phyloP scores from a whole-genome alignment of 495 filamentous ascomycete genomes.

The Chaetomidium leptoderma region DNA sequence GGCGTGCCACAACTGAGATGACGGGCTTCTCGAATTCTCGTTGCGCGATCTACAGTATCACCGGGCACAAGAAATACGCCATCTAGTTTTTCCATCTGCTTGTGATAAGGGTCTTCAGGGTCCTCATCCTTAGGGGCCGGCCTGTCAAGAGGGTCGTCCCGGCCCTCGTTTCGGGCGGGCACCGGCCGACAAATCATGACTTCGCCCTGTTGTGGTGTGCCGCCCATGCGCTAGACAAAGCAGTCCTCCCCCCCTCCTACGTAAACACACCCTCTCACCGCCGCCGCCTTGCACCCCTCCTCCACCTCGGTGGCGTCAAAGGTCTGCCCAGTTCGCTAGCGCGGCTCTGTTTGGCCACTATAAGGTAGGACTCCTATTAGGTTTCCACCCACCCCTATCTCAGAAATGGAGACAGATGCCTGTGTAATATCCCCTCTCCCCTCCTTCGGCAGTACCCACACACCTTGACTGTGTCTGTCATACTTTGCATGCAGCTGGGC shows the following conservation, averaged over 20 bases:
- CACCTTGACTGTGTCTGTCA: neutral
- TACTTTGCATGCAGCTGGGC: neutral
- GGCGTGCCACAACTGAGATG: neutral
- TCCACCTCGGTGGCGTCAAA: neutral
- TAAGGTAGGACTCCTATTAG: neutral
- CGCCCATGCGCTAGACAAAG: neutral
- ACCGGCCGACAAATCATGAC: neutral
- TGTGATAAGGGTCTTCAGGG: neutral
- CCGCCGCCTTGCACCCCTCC: conserved; percentile 2
- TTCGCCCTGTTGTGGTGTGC: neutral
- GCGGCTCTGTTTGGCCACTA: neutral
- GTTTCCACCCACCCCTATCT: neutral
- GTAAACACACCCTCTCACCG: conserved; percentile 1
- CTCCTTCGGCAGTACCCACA: neutral
- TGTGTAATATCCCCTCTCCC: neutral
- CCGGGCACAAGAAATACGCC: neutral
- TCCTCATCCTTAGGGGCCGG: neutral
- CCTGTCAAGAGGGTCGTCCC: conserved; percentile 5
- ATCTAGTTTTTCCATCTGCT: neutral
- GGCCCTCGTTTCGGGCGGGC: conserved; percentile 1
- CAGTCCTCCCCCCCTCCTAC: neutral
- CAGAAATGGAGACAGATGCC: neutral
- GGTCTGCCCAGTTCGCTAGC: neutral
- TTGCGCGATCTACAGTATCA: neutral
- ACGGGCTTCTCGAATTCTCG: neutral